Percentiles rank a stretch among this genome's conserved stretches.
These are phyloP conservation scores for Candida oleophila DNA, from an alignment of 805 yeast species.

Conservation along the genomic window DNA sequence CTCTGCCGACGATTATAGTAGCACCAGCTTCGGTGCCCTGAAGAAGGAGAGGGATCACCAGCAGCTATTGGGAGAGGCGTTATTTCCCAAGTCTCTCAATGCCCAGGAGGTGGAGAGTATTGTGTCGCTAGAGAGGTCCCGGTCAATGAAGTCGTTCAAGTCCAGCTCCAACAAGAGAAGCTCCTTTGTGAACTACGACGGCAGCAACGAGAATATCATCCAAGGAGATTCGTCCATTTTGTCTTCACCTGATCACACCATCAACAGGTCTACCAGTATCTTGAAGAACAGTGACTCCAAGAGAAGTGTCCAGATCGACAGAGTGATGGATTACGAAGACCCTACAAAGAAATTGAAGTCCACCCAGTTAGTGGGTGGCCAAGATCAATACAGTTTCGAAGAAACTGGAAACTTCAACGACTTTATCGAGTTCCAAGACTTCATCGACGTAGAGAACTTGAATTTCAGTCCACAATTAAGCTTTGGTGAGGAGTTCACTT, in stretches of 20 bases:
- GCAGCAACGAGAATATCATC: constrained; percentile 40
- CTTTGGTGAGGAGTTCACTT: not conserved
- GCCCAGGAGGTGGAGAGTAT: constrained; percentile 73
- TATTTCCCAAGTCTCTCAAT: constrained; percentile 70
- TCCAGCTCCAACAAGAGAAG: constrained; percentile 30
- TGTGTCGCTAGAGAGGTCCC: constrained; percentile 65
- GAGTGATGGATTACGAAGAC: not conserved
- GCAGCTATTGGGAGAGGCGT: constrained; percentile 45
- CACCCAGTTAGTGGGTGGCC: not conserved
- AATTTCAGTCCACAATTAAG: constrained; percentile 26
- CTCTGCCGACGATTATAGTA: constrained; percentile 2
- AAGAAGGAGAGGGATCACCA: constrained; percentile 11
- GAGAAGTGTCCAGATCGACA: constrained; percentile 13
- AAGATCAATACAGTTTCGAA: constrained; percentile 3
- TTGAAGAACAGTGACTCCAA: constrained; percentile 33
- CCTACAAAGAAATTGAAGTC: not conserved
- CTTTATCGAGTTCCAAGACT: constrained; percentile 42
- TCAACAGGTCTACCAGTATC: constrained; percentile 36
- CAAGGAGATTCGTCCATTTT: constrained; percentile 13
- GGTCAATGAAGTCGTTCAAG: constrained; percentile 54
- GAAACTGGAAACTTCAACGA: constrained; percentile 19
- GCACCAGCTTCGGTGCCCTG: not conserved
- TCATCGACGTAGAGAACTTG: constrained; percentile 38
- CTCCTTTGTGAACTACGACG: constrained; percentile 39
- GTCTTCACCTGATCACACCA: constrained; percentile 10